Base-by-base conservation (phyloP, 108 stramenopile genomes). In the Parmales sp. region DNA sequence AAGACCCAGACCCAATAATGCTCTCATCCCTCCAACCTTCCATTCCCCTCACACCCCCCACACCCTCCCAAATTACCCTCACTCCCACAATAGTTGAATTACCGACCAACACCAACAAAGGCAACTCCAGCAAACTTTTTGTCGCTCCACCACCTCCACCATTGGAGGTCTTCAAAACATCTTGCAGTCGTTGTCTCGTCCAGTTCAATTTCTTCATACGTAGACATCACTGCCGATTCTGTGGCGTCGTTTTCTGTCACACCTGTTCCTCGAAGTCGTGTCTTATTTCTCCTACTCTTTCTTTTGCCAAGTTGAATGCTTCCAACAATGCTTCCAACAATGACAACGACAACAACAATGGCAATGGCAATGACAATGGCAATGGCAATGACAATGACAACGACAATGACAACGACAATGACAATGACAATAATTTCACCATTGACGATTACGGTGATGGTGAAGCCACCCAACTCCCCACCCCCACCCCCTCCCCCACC, bases 161-260 rank as follows among this genome's bases (percentile, higher is more conserved):
- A n/a, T n/a, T n/a, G n/a, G n/a, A n/a, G n/a, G n/a, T n/a, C n/a
- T n/a, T n/a, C n/a, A n/a, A n/a, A n/a, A n/a, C n/a, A n/a, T n/a
- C n/a, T n/a, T n/a, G n/a, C n/a, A n/a, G n/a, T n/a, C n/a, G n/a
- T n/a, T n/a, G n/a, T n/a, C n/a, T n/a, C n/a, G n/a, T n/a, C n/a
- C n/a, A n/a, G n/a, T n/a, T n/a, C n/a, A n/a, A n/a, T n/a, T n/a
- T n/a, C n/a, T n/a, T n/a, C n/a, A n/a, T n/a, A n/a, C 86, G 88
- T 0, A 72, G 83, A 16, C 91, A 93, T 64, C 91, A 93, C 76
- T 93, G 91, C 68, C 88, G 91, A 13, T 67, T 85, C 29, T 93
- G 91, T 65, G 91, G 91, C 6, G 75, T 83, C 50, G 77, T 93
- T 20, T 93, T 89, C 69, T 93, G 91, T 60, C 69, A 82, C 36